Conservation (phyloP, 1,284 basidiomycete species). For the Calocybe gambosa region DNA sequence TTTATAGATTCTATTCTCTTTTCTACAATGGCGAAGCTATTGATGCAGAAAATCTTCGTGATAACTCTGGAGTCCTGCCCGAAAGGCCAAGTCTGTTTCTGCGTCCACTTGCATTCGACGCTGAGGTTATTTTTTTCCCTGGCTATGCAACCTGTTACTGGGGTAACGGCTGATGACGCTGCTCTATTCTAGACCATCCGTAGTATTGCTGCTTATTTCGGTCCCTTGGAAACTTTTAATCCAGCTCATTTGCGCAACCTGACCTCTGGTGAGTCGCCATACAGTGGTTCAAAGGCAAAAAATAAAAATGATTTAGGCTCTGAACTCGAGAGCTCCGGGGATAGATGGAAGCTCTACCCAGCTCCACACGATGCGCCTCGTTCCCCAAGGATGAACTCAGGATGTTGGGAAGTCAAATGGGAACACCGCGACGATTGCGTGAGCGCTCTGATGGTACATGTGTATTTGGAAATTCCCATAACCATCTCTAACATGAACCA, state of each 20-base stretch:
- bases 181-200: conserved; percentile 37
- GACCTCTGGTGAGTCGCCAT: conserved; percentile 8
- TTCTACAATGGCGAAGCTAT: conserved; percentile 53
- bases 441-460: conserved; percentile 56
- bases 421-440: conserved; percentile 67
- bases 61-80: conserved; percentile 11
- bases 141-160: background rate
- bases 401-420: conserved; percentile 75
- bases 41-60: conserved; percentile 27
- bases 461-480: conserved; percentile 6
- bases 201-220: conserved; percentile 47
- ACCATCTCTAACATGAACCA: conserved; percentile 3
- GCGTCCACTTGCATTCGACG: conserved; percentile 51
- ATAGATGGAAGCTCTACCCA: conserved; percentile 28
- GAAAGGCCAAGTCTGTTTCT: conserved; percentile 38
- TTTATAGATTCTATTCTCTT: conserved; percentile 44
- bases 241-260: conserved; percentile 14
- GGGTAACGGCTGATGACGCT: background rate
- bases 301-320: conserved; percentile 2
- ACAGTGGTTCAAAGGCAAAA: background rate
- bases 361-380: conserved; percentile 51
- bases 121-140: conserved; percentile 36
- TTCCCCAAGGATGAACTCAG: conserved; percentile 45
- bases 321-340: conserved; percentile 2
- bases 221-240: conserved; percentile 45